These are phyloP conservation scores for Elsinoe australis DNA, from an alignment of 2,329 filamentous ascomycete species.

Conservation along the genomic window DNA sequence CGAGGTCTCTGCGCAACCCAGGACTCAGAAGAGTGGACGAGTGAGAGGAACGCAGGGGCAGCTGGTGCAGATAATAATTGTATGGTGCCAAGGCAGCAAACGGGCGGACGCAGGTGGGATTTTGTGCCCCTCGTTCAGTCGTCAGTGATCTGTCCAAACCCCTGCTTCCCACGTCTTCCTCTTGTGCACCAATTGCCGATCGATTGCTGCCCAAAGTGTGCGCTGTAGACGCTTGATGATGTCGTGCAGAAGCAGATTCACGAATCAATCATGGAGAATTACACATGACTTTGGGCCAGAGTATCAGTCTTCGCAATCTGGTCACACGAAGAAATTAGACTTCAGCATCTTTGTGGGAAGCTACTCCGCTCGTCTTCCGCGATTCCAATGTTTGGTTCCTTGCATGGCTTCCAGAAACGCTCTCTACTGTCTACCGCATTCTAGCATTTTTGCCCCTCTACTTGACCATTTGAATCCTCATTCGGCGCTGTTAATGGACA, in stretches of 20 bases:
- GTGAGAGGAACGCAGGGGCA: not conserved
- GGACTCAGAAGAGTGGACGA: not conserved
- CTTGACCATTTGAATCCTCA: not conserved
- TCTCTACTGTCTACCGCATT: not conserved
- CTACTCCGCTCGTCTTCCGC: not conserved
- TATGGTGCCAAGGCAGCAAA: not conserved
- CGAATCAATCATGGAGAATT: not conserved
- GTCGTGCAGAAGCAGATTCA: conserved; percentile 4
- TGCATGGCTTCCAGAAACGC: not conserved
- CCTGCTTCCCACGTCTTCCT: conserved; percentile 1
- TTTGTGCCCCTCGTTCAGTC: conserved; percentile 3
- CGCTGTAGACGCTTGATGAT: not conserved
- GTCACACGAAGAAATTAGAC: conserved; percentile 10
- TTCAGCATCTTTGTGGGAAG: not conserved
- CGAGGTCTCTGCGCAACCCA: not conserved
- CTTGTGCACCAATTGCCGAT: conserved; percentile 8
- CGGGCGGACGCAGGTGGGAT: conserved; percentile 2
- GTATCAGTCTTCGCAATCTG: not conserved
- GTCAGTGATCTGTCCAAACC: not conserved
- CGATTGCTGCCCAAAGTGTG: not conserved
- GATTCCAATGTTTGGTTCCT: not conserved
- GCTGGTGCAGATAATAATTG: not conserved
- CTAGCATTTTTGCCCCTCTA: not conserved
- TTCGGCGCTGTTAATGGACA: no score
- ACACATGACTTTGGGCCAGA: not conserved